A percentile compares a stretch with the other conserved stretches of the same genome.
phyloP scores from a whole-genome alignment of 176 grass and related monocot genomes.

The Rhipidocladum racemiflorum region DNA sequence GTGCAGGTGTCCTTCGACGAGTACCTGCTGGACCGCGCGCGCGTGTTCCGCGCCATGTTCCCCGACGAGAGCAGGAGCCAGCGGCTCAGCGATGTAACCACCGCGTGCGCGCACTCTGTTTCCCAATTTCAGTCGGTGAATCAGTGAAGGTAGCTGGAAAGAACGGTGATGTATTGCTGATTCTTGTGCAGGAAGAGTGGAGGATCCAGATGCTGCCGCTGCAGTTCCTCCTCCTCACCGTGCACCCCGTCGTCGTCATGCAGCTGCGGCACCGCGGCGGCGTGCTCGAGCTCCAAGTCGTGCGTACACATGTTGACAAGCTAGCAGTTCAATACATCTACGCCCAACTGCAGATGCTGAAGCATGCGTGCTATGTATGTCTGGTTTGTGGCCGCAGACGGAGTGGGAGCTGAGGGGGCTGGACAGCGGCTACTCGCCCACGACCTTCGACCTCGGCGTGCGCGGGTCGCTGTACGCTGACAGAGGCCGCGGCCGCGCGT shows the following conservation, averaged over 20 bases:
- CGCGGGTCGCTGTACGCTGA: slow-evolving; percentile 58
- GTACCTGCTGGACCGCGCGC: slow-evolving; percentile 56
- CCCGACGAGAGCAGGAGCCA: slow-evolving; percentile 62
- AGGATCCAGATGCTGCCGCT: slow-evolving; percentile 73
- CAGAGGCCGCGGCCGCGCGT: slow-evolving; percentile 21
- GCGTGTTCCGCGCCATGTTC: slow-evolving; percentile 81
- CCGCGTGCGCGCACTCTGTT: neutral
- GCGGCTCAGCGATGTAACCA: slow-evolving; percentile 56
- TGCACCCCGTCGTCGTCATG: slow-evolving; percentile 75
- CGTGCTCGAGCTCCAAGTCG: slow-evolving; percentile 53
- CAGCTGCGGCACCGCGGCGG: slow-evolving; percentile 46
- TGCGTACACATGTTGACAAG: slow-evolving; percentile 12
- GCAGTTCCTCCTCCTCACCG: slow-evolving; percentile 73
- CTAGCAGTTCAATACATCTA: neutral
- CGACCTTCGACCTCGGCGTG: slow-evolving; percentile 56
- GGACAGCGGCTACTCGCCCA: slow-evolving; percentile 39
- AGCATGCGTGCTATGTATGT: neutral
- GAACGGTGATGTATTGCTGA: neutral
- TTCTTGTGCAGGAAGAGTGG: slow-evolving; percentile 55
- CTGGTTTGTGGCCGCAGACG: slow-evolving; percentile 36
- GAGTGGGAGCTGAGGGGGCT: slow-evolving; percentile 73
- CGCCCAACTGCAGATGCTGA: neutral
- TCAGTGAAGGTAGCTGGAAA: too few relatives aligned
- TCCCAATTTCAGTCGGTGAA: neutral
- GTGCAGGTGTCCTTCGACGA: slow-evolving; percentile 68